A percentile compares a stretch with the other conserved stretches of the same genome.
Conservation (phyloP, 202 grass and related monocot genomes). For the Eragrostis tef region DNA sequence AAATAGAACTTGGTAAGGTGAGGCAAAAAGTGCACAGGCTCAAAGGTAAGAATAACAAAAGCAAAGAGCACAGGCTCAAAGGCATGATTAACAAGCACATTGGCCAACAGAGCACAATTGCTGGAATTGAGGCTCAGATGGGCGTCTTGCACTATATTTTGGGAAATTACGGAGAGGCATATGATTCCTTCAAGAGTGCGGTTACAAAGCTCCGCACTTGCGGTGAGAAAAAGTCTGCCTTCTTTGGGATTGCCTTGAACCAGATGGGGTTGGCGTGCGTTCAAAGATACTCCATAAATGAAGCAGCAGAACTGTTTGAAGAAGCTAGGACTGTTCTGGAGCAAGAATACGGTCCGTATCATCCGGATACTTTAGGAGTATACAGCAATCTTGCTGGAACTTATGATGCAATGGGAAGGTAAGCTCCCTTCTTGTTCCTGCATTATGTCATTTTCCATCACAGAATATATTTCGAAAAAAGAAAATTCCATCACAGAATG, state of each 20-base stretch:
- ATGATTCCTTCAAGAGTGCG: conserved; percentile 86
- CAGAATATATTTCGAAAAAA: too few relatives aligned
- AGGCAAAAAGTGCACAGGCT: conserved; percentile 9
- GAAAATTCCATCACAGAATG: too few relatives aligned
- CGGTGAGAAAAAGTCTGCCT: conserved; percentile 91
- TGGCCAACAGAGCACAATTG: conserved; percentile 89
- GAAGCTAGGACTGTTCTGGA: conserved; percentile 93
- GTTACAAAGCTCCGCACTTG: conserved; percentile 88
- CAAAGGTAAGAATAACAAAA: conserved; percentile 14
- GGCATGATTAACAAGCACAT: conserved; percentile 34
- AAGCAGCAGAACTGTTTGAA: conserved; percentile 91
- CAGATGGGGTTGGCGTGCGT: conserved; percentile 93
- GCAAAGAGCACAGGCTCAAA: not conserved
- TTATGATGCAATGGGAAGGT: conserved; percentile 99
- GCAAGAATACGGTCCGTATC: conserved; percentile 91
- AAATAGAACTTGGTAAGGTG: conserved; percentile 24
- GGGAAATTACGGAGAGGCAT: conserved; percentile 78
- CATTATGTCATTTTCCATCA: not conserved
- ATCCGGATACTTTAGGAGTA: conserved; percentile 92
- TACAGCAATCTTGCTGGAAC: conserved; percentile 98
- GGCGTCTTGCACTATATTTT: conserved; percentile 92
- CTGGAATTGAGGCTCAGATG: conserved; percentile 96
- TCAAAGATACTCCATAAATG: conserved; percentile 88
- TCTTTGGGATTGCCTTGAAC: conserved; percentile 95
- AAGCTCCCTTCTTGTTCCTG: conserved; percentile 42